Percentiles rank a stretch among this genome's conserved stretches.
Evolutionary conservation across 2,329 filamentous ascomycete species (phyloP).

Genomic region (Colletotrichum somersetense): DNA sequence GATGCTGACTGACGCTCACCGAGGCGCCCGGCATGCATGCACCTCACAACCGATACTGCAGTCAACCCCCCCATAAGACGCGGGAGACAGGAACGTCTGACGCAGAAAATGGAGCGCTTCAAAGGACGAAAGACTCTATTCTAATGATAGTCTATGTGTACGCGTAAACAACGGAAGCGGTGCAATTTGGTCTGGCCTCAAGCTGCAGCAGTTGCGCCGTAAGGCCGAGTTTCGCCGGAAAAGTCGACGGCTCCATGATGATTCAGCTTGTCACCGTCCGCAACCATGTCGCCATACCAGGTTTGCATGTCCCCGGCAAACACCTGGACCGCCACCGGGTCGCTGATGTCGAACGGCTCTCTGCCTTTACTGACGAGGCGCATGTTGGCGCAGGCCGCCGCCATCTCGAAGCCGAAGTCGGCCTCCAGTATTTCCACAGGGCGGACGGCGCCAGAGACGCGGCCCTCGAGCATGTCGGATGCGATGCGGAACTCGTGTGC

Average conservation of each 20-base stretch:
- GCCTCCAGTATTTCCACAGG: conserved; percentile 28
- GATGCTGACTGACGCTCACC: background rate
- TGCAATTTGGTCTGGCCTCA: background rate
- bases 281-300: conserved; percentile 44
- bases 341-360: conserved; percentile 47
- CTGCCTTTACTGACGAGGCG: conserved; percentile 25
- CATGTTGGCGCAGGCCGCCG: conserved; percentile 20
- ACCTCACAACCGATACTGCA: background rate
- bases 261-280: conserved; percentile 48
- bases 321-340: conserved; percentile 42
- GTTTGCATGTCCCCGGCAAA: conserved; percentile 45
- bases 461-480: conserved; percentile 24
- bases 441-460: conserved; percentile 16
- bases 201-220: conserved; percentile 3
- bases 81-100: background rate
- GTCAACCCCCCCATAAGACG: background rate
- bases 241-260: conserved; percentile 44
- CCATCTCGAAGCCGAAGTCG: conserved; percentile 13
- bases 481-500: conserved; percentile 46
- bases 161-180: background rate
- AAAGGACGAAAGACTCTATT: background rate
- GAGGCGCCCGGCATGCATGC: background rate
- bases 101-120: background rate
- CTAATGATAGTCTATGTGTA: background rate
- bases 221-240: conserved; percentile 37